Conservation (phyloP, 139 green algal genomes). For the Chlorella sorokiniana region DNA sequence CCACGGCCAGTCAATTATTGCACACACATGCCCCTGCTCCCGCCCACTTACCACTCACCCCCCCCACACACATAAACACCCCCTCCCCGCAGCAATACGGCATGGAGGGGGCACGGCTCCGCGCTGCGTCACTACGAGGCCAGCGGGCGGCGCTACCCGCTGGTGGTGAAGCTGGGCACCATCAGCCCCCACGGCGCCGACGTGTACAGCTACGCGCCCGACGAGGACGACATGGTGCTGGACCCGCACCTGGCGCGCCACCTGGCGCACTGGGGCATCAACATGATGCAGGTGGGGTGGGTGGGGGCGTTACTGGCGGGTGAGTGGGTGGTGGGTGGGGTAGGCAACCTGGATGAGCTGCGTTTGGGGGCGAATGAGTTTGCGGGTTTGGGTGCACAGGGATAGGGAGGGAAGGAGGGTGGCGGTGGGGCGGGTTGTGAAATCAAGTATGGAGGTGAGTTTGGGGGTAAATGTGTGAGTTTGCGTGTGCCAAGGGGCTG, state of each 20-base stretch:
- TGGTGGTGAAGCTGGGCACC: conserved; percentile 98
- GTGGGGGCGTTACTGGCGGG: neutral
- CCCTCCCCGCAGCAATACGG: conserved; percentile 66
- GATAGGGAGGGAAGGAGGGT: no score
- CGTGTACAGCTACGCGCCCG: conserved; percentile 86
- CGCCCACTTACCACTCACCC: neutral
- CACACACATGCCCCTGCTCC: neutral
- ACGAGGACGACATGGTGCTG: conserved; percentile 98
- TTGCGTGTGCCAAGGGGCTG: no score
- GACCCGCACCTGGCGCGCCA: conserved; percentile 87
- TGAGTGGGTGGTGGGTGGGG: neutral
- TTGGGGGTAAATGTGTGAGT: no score
- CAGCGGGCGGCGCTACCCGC: conserved; percentile 86
- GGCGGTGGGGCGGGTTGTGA: no score
- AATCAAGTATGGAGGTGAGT: no score
- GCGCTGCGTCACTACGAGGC: conserved; percentile 91
- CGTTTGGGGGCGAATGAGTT: no score
- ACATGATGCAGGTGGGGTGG: conserved; percentile 83
- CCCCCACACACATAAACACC: neutral
- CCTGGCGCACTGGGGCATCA: conserved; percentile 97
- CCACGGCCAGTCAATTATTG: no score
- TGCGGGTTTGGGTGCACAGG: no score
- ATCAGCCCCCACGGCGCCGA: conserved; percentile 92
- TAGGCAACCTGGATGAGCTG: no score
- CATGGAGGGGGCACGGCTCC: conserved; percentile 88